Evolutionary conservation across 73 alveolate genomes (phyloP).

Genomic region (Paramecium pentaurelia): DNA sequence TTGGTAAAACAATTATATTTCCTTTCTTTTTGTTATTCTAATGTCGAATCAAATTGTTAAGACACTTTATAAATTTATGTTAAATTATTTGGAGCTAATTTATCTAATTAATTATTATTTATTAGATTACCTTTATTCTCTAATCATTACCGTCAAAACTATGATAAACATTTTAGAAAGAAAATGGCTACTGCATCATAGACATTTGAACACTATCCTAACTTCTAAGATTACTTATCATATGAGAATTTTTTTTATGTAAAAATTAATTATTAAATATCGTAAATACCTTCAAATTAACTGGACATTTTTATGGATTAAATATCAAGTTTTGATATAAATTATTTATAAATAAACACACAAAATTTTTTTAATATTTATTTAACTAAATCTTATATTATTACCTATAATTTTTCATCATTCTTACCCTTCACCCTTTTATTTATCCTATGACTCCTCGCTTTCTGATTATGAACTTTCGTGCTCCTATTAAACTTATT

Average conservation of each 20-base stretch:
- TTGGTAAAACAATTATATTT: background rate
- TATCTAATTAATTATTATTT: background rate
- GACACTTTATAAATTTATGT: background rate
- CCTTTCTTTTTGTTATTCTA: background rate
- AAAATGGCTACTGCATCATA: background rate
- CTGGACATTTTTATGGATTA: background rate
- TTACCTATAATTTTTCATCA: conserved; percentile 34
- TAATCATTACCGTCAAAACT: conserved; percentile 11
- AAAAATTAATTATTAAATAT: background rate
- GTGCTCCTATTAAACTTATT: background rate
- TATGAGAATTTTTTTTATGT: background rate
- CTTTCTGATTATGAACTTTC: background rate
- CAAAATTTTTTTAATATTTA: background rate
- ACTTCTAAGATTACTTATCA: background rate
- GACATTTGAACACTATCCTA: background rate
- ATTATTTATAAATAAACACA: background rate
- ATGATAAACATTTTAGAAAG: background rate
- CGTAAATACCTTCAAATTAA: background rate
- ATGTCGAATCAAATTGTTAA: background rate
- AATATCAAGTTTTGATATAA: background rate
- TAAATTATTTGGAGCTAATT: background rate
- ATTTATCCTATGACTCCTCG: conserved; percentile 1
- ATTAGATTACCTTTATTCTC: background rate
- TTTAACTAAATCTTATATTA: background rate
- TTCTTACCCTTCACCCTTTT: conserved; percentile 14